Conservation (phyloP, 352 stramenopile genomes). For the Pythium insidiosum region DNA sequence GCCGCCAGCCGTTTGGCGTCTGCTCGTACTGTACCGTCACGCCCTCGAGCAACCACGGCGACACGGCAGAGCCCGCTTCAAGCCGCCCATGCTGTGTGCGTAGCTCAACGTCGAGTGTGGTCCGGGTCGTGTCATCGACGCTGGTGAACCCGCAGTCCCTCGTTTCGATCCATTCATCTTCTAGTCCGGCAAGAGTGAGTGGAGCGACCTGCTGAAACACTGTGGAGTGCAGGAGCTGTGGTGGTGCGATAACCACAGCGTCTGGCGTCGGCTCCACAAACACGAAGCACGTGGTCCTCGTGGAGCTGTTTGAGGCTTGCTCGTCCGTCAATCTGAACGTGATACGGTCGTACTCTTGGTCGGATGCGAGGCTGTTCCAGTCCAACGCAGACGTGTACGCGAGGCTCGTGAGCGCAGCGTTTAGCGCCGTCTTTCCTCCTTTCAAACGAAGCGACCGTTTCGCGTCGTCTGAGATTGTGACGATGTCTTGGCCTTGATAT, state of each 20-base stretch:
- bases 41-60: no score
- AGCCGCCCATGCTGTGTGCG: conserved; percentile 19
- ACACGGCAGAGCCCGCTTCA: no score
- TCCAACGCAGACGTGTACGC: conserved; percentile 44
- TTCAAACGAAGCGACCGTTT: conserved; percentile 12
- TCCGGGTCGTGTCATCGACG: conserved; percentile 28
- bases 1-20: background rate
- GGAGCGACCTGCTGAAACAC: no score
- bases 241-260: conserved; percentile 12
- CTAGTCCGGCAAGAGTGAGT: no score
- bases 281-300: conserved; percentile 1
- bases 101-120: conserved; percentile 23
- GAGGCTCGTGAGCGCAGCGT: conserved; percentile 29
- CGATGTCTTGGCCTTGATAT: background rate
- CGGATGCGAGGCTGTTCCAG: conserved; percentile 53
- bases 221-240: conserved; percentile 1
- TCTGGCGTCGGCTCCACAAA: conserved; percentile 16
- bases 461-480: background rate
- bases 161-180: conserved; percentile 19
- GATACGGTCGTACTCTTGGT: conserved; percentile 42
- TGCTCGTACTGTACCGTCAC: background rate
- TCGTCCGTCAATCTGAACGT: conserved; percentile 28
- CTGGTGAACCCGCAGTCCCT: conserved; percentile 30
- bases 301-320: conserved; percentile 8
- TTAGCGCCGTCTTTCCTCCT: conserved; percentile 31